Percentiles rank a stretch among this genome's conserved stretches.
Conservation (phyloP, 345 rosid genomes). For the Camelina sativa region DNA sequence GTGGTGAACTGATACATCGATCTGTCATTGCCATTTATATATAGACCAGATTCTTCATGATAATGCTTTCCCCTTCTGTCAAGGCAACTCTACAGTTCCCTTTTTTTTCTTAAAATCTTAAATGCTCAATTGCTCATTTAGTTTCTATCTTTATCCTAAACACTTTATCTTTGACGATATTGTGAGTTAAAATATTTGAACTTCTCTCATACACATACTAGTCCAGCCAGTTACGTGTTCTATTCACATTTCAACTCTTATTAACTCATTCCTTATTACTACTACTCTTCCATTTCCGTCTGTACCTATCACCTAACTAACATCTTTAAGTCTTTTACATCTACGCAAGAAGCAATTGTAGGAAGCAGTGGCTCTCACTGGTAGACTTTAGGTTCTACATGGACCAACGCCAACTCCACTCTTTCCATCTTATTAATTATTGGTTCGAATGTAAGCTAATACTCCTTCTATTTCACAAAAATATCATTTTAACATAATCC, state of each 20-base stretch:
- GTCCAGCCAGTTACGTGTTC: conserved; percentile 28
- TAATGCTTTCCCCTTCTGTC: conserved; percentile 23
- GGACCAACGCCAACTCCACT: not conserved
- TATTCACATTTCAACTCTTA: conserved; percentile 12
- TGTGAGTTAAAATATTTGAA: not conserved
- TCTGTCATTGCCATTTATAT: conserved; percentile 1
- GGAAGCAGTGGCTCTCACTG: not conserved
- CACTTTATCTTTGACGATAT: not conserved
- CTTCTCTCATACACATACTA: conserved; percentile 12
- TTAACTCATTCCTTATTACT: not conserved
- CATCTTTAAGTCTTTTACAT: not conserved
- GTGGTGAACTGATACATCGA: conserved; percentile 15
- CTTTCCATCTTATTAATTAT: not conserved
- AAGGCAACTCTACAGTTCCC: conserved; percentile 39
- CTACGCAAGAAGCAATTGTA: conserved; percentile 2
- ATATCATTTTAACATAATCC: too few relatives aligned
- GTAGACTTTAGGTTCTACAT: conserved; percentile 1
- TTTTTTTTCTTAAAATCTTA: conserved; percentile 5
- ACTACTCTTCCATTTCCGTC: not conserved
- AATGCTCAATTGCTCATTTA: conserved; percentile 23
- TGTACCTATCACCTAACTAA: not conserved
- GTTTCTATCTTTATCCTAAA: conserved; percentile 11
- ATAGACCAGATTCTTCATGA: conserved; percentile 5
- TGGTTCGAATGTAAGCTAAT: too few relatives aligned
- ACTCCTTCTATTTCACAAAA: too few relatives aligned